Base-by-base conservation (phyloP, 2,329 filamentous ascomycete species). In the Bisporella sp. region DNA sequence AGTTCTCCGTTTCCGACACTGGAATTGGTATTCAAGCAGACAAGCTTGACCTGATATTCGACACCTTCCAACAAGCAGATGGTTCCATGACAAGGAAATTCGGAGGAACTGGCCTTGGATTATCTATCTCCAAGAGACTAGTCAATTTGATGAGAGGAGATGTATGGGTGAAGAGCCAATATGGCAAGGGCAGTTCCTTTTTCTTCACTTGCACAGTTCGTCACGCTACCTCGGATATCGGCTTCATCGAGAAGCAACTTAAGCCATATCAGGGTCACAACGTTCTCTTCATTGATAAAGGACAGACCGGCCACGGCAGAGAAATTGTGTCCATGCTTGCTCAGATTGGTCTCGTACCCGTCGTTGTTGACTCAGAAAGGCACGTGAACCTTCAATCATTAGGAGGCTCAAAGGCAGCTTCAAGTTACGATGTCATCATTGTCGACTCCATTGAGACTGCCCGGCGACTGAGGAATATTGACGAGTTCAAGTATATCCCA, bases 21-120 rank as follows among this genome's bases (percentile, higher is more conserved):
- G 93, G 93, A 59, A 99, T 97, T 63, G 93, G 93, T 62, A 97
- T 97, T 61, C 89, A 92, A 62, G 81, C 87, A 57, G 91, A 97
- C 71, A 97, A 97, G 73, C 79, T 97, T 48, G 90, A 96, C 65
- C 76, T 97, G 58, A 97, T 99, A 65, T 97, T 99, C 70, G 93
- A 97, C 71, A 97, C 92, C 1, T 97, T 97, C 82, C 92, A 96
- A 69, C 93, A 97, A 72, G 93, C 93, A 21, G 93, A 97, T 66
- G 92, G 92, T 37, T 96, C 91, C 33, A 97, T 95, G 68, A 97
- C 92, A 1, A 82, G 91, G 61, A 93, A 95, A 66, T 97, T 97
- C 67, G 92, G 92, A 62, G 92, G 92, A 61, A 97, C 93, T 5
- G 92, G 92, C 59, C 79, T 97, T 7, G 92, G 92, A 59, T 72